Evolutionary conservation across 1,139 yeast genomes (phyloP), one percentile per base, ranked within the genome.

Genomic region (Eremothecium cymbalariae): DNA sequence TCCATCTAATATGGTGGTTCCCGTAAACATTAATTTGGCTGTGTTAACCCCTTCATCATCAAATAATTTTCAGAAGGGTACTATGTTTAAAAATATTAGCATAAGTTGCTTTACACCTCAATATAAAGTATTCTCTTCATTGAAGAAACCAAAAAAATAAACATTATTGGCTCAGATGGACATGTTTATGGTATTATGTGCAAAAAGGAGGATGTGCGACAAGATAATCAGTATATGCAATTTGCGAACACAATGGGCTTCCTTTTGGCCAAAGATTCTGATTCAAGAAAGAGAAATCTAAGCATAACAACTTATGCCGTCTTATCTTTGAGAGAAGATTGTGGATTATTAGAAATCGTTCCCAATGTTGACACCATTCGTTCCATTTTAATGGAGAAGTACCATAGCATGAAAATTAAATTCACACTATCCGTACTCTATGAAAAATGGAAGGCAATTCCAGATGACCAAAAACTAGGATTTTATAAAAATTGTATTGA

Each of bases 301-400:
- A 65, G 70, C 3, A 85, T 93, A 38, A 70, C 76, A 2, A 80
- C 94, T 8, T 93, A 88, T 57, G 84, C 94, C 1, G 98, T 90
- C 4, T 75, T 86, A 8, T 95, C 97, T 0, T 59, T 93, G 37
- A 77, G 85, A 30, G 96, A 85, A 46, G 77, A 76, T 22, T 74
- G 83, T 65, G 99, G 98, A 21, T 71, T 93, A 4, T 81, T 93
- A 43, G 98, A 93, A 55, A 88, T 94, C 77, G 97, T 93, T 6
- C 78, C 77, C 20, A 77, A 85, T 44, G 93, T 88, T 3, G 67
- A 74, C 11, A 88, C 98, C 0, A 66, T 88, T 67, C 71, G 94
- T 42, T 72, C 77, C 9, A 75, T 86, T 9, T 63, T 86, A 24
- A 54, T 65, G 53, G 55, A 63, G 7, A 60, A 63, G 31, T 70